Evolutionary conservation across 164 flowering plant species (phyloP).

Genomic region (Platanus orientalis): DNA sequence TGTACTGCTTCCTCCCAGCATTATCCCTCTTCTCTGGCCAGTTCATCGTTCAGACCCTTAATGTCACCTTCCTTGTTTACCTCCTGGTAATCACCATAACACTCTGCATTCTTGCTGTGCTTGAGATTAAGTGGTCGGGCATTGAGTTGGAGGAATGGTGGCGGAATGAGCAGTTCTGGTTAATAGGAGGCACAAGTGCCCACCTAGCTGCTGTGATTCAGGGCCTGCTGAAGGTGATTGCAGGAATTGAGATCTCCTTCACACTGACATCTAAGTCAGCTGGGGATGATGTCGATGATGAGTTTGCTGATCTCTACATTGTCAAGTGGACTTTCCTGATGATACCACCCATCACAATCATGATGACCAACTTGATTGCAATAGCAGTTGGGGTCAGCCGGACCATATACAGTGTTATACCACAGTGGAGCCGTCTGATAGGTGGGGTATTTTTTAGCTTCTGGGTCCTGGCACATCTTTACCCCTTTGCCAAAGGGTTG

Average conservation of each 20-base stretch:
- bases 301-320: slow-evolving; percentile 66
- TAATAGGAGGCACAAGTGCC: slow-evolving; percentile 89
- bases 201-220: slow-evolving; percentile 88
- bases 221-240: slow-evolving; percentile 76
- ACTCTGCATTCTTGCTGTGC: slow-evolving; percentile 59
- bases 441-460: slow-evolving; percentile 91
- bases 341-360: slow-evolving; percentile 76
- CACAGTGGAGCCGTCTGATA: slow-evolving; percentile 69
- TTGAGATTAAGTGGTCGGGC: slow-evolving; percentile 87
- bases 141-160: slow-evolving; percentile 82
- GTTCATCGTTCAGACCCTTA: slow-evolving; percentile 67
- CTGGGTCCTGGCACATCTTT: slow-evolving; percentile 87
- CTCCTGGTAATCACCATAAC: slow-evolving; percentile 61
- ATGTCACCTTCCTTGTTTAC: slow-evolving; percentile 62
- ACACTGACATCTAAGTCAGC: slow-evolving; percentile 74
- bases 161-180: slow-evolving; percentile 91
- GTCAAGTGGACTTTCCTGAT: slow-evolving; percentile 79
- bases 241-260: slow-evolving; percentile 85
- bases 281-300: slow-evolving; percentile 65
- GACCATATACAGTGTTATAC: slow-evolving; percentile 56
- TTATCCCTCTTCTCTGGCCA: slow-evolving; percentile 76
- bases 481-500: slow-evolving; percentile 83
- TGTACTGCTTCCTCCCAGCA: slow-evolving; percentile 83
- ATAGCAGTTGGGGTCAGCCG: slow-evolving; percentile 63
- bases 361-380: slow-evolving; percentile 65